phyloP scores from a whole-genome alignment of 2,329 filamentous ascomycete genomes.

The Ascochyta pisi region DNA sequence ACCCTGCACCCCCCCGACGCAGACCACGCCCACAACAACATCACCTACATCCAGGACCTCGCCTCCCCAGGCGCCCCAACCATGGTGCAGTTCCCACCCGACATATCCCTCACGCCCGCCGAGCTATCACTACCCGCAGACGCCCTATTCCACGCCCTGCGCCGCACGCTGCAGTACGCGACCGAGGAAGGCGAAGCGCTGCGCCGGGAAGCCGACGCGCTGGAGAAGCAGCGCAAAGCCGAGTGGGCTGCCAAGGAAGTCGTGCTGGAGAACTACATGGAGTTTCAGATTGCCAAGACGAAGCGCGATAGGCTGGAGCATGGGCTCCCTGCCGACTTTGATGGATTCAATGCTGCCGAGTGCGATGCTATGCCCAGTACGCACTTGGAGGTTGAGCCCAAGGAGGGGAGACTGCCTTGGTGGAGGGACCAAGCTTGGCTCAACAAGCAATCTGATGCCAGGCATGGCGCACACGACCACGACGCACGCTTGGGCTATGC shows the following conservation, averaged over 20 bases:
- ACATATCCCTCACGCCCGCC: conserved; percentile 67
- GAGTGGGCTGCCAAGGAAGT: conserved; percentile 85
- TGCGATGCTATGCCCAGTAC: conserved; percentile 46
- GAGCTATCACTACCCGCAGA: conserved; percentile 72
- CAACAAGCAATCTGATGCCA: conserved; percentile 5
- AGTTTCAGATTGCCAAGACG: conserved; percentile 65
- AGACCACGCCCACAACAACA: conserved; percentile 62
- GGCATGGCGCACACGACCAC: not conserved
- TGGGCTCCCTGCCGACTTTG: conserved; percentile 40
- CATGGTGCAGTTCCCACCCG: conserved; percentile 61
- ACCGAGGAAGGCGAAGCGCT: conserved; percentile 70
- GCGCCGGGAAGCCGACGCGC: conserved; percentile 67
- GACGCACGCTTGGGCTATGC: not conserved
- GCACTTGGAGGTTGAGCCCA: conserved; percentile 34
- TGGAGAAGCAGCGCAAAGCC: conserved; percentile 71
- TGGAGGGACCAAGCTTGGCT: conserved; percentile 41
- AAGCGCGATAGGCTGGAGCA: conserved; percentile 43
- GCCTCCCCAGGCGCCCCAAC: conserved; percentile 65
- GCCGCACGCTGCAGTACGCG: conserved; percentile 75
- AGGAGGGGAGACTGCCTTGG: conserved; percentile 40
- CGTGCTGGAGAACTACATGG: conserved; percentile 76
- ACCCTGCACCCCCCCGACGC: conserved; percentile 31
- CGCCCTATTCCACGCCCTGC: conserved; percentile 68
- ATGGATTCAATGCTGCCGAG: conserved; percentile 45
- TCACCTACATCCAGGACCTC: conserved; percentile 64